Conservation (phyloP, 768 basidiomycete species). For the Suillus decipiens region DNA sequence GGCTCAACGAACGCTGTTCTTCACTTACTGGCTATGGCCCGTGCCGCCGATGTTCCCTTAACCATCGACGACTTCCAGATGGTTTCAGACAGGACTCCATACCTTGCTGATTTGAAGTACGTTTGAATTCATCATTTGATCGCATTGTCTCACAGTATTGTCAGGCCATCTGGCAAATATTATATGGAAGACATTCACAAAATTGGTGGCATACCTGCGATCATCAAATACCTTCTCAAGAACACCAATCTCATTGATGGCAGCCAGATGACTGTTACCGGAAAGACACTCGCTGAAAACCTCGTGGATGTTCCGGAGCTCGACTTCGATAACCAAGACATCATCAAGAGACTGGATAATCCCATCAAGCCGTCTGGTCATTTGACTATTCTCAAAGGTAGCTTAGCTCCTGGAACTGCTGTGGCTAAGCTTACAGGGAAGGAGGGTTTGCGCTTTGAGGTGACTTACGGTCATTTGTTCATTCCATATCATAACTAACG, state of each 20-base stretch:
- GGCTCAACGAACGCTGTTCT: slow-evolving; percentile 90
- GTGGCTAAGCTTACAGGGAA: slow-evolving; percentile 95
- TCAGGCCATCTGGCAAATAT: slow-evolving; percentile 80
- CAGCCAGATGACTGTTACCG: slow-evolving; percentile 85
- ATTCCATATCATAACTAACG: slow-evolving; percentile 7
- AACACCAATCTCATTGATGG: slow-evolving; percentile 81
- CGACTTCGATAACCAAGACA: slow-evolving; percentile 72
- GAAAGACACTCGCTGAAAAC: slow-evolving; percentile 88
- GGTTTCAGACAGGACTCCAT: slow-evolving; percentile 78
- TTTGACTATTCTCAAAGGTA: slow-evolving; percentile 85
- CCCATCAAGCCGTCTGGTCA: slow-evolving; percentile 90
- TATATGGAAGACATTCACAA: slow-evolving; percentile 90
- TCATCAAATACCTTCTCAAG: slow-evolving; percentile 81
- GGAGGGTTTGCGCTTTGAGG: slow-evolving; percentile 84
- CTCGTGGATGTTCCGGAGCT: slow-evolving; percentile 74
- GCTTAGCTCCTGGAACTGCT: slow-evolving; percentile 81
- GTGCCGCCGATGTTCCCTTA: slow-evolving; percentile 73
- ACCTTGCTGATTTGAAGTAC: slow-evolving; percentile 78
- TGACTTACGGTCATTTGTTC: slow-evolving; percentile 27
- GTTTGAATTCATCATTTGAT: slow-evolving; percentile 22
- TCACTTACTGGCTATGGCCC: slow-evolving; percentile 82
- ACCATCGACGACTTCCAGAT: slow-evolving; percentile 86
- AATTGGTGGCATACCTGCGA: slow-evolving; percentile 81
- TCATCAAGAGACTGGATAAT: slow-evolving; percentile 68
- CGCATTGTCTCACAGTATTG: slow-evolving; percentile 10